Evolutionary conservation across 108 stramenopile genomes (phyloP), one percentile per base, ranked within the genome.

Genomic region (Parietichytrium sp.): DNA sequence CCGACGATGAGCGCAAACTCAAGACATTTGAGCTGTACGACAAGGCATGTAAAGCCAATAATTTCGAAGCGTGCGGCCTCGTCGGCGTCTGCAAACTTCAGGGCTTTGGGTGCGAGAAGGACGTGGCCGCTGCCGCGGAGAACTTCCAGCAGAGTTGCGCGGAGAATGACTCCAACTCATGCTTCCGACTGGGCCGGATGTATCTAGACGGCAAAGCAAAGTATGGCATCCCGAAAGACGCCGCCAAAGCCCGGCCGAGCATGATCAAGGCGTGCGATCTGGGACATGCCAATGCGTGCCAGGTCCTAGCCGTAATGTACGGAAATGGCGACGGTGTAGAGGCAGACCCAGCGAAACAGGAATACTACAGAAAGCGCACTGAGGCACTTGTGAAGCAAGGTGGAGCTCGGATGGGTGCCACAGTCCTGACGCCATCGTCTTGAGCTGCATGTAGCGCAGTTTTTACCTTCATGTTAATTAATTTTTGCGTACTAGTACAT

Each of bases 251-350:
- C 6, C 45, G 36, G 20, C 10, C 33, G 0, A 3, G 45, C 3
- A 72, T 72, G 61, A 72, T 45, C 38, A 72, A 72, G 61, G 61
- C 61, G 23, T 72, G 61, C 42, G 61, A 72, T 72, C 61, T 72
- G 10, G 61, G 61, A 6, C 61, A 72, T 45, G 38, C 61, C 2
- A 72, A 72, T 25, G 61, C 38, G 0, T 72, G 61, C 20, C 61
- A 72, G 20, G 61, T 72, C 6, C 61, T 72, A 12, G 61, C 61
- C 20, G 61, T 72, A 33, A 72, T 72, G 61, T 72, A 72, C 20
- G 38, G 61, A 33, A 72, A 72, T 33, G 61, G 61, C 6, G 61
- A 72, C 42, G 61, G 61, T 25, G 61, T 72, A 12, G 33, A 72
- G 61, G 20, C 36, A 20, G 20, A 72, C 20, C 36, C 45, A 42